Base-by-base conservation (phyloP, 192 early-diverging fungal species). In the Umbelopsis vinacea region DNA sequence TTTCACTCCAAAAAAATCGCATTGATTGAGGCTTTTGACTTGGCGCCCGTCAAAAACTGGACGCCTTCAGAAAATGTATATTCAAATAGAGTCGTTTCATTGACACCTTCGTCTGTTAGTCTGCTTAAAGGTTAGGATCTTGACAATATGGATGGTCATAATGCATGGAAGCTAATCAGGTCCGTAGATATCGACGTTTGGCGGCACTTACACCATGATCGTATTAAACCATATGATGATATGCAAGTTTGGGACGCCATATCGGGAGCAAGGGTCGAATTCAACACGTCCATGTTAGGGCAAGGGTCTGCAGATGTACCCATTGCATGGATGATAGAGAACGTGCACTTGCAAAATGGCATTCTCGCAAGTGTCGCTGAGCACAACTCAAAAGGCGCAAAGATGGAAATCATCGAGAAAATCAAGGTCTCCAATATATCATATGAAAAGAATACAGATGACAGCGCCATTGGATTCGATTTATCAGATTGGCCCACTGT, bases 251-350 rank as follows among this genome's bases (percentile, higher is more conserved):
- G 91, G 92, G 93, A 95, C 80, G 89, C 86, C 3, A 74, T 90
- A 7, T 87, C 84, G 43, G 83, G 85, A 11, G 92, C 91, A 11
- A 68, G 78, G 47, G 83, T 96, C 26, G 73, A 75, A 35, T 96
- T 94, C 78, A 84, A 89, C 73, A 76, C 89, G 17, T 63, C 85
- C 3, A 23, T 70, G 43, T 37, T 74, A 53, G 35, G 43, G 24
- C 48, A 19, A 37, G 45, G n/a, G 35, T 47, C 17, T 60, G 19
- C 69, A 53, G 24, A 38, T 9, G 17, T 71, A 68, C 52, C 88
- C 53, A 86, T 95, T 43, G 96, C 95, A 8, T 93, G 83, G 71
- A 96, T 98, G 83, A 85, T 95, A 21, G 95, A 98, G 77, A 98
- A 96, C 71, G 75, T 89, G 67, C 88, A 92, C 79, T 78, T 97